Percentiles rank a stretch among this genome's conserved stretches.
Evolutionary conservation across 306 rosid species (phyloP).

Genomic region (Quercus glauca): DNA sequence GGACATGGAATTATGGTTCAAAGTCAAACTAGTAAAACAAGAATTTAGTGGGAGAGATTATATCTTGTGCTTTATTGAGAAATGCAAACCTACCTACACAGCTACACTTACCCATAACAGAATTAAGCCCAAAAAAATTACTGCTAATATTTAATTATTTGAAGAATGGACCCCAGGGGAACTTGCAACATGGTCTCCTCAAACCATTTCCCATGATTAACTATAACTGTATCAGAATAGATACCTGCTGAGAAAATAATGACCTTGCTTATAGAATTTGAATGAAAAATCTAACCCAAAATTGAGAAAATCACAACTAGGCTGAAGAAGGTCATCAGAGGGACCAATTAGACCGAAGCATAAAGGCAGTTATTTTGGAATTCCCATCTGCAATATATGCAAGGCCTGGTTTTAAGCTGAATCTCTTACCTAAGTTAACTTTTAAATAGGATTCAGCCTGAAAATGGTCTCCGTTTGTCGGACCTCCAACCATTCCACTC

Average conservation of each 20-base stretch:
- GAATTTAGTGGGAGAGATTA: no score
- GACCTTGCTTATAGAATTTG: neutral
- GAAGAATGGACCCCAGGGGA: neutral
- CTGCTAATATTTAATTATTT: neutral
- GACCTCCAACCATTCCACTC: constrained; percentile 50
- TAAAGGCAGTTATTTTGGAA: constrained; percentile 46
- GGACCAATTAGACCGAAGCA: constrained; percentile 78
- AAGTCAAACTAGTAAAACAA: no score
- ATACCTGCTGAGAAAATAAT: constrained; percentile 8
- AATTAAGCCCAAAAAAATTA: neutral
- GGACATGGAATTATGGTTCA: neutral
- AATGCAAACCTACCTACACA: neutral
- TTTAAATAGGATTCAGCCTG: constrained; percentile 74
- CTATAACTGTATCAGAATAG: constrained; percentile 17
- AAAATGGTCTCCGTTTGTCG: constrained; percentile 44
- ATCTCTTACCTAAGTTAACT: constrained; percentile 52
- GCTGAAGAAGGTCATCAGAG: constrained; percentile 34
- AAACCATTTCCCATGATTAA: neutral
- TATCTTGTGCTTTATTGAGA: neutral
- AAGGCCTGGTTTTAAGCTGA: constrained; percentile 79
- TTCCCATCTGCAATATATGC: constrained; percentile 54
- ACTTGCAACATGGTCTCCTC: neutral
- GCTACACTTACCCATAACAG: neutral
- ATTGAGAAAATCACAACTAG: neutral
- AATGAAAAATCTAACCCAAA: neutral